Evolutionary conservation across 2,329 filamentous ascomycete genomes (phyloP).

Genomic region (Lasiodiplodia sp.): DNA sequence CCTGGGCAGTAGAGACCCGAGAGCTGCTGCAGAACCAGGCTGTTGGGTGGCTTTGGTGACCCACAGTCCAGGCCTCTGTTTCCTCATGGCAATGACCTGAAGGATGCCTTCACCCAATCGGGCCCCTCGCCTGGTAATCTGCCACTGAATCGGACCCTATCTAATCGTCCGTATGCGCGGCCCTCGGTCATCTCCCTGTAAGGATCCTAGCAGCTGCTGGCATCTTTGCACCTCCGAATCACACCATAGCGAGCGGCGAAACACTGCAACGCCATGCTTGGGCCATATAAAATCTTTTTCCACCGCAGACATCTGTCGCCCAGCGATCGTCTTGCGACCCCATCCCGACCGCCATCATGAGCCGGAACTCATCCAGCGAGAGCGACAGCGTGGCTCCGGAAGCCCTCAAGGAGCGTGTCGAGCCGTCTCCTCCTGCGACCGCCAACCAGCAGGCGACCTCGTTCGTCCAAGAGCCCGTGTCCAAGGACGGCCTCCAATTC

Average conservation of each 20-base stretch:
- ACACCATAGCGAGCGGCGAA: slow-evolving; percentile 26
- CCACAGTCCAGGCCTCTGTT: slow-evolving; percentile 13
- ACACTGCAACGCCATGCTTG: slow-evolving; percentile 1
- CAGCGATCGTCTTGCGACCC: not conserved
- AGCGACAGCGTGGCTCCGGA: slow-evolving; percentile 4
- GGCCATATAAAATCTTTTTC: slow-evolving; percentile 17
- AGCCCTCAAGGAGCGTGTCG: slow-evolving; percentile 7
- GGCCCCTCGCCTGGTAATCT: not conserved
- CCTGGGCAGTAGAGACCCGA: not conserved
- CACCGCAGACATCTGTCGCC: not conserved
- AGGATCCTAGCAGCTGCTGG: slow-evolving; percentile 22
- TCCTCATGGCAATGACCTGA: slow-evolving; percentile 12
- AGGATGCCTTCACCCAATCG: slow-evolving; percentile 4
- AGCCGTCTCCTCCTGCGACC: not conserved
- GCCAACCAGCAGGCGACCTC: slow-evolving; percentile 12
- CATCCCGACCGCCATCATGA: slow-evolving; percentile 2
- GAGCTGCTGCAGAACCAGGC: slow-evolving; percentile 6
- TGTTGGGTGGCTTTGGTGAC: slow-evolving; percentile 7
- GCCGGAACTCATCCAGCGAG: slow-evolving; percentile 25
- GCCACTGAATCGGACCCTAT: slow-evolving; percentile 17
- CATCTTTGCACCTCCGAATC: slow-evolving; percentile 30
- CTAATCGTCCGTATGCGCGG: slow-evolving; percentile 13
- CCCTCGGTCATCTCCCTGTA: slow-evolving; percentile 27
- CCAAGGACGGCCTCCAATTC: slow-evolving; percentile 24
- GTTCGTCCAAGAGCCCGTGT: slow-evolving; percentile 16